These are phyloP conservation scores for Starmerella etchellsii DNA, from an alignment of 805 yeast species.

Conservation along the genomic window DNA sequence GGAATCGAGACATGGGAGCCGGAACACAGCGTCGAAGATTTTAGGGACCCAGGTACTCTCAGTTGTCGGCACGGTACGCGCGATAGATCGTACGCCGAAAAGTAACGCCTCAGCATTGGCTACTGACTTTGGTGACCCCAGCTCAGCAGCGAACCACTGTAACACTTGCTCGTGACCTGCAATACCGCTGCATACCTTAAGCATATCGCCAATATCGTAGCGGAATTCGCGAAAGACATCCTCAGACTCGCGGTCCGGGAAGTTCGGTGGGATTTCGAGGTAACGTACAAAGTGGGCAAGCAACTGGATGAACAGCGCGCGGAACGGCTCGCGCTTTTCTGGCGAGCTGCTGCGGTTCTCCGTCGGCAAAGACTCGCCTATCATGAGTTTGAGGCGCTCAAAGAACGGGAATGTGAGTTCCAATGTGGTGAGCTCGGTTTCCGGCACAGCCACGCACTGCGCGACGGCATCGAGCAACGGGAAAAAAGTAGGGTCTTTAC, in stretches of 20 bases:
- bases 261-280: conserved; percentile 63
- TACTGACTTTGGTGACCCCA: conserved; percentile 51
- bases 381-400: conserved; percentile 65
- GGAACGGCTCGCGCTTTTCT: conserved; percentile 35
- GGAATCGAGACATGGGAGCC: conserved; percentile 54
- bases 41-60: conserved; percentile 51
- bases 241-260: conserved; percentile 62
- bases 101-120: conserved; percentile 67
- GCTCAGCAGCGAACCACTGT: conserved; percentile 11
- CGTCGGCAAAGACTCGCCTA: conserved; percentile 28
- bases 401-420: conserved; percentile 87
- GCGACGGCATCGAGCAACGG: conserved; percentile 63
- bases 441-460: conserved; percentile 56
- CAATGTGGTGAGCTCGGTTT: conserved; percentile 69
- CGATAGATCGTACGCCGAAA: conserved; percentile 87
- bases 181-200: conserved; percentile 88
- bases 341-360: not conserved
- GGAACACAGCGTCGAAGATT: conserved; percentile 54
- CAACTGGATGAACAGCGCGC: conserved; percentile 45
- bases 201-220: conserved; percentile 95
- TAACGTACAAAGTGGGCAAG: conserved; percentile 52
- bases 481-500: conserved; percentile 56
- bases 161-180: conserved; percentile 66
- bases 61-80: conserved; percentile 67
- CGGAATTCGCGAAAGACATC: conserved; percentile 90